Percentiles rank a stretch among this genome's conserved stretches.
These are phyloP conservation scores for Melastoma candidum DNA, from an alignment of 441 rosid species.

Conservation along the genomic window DNA sequence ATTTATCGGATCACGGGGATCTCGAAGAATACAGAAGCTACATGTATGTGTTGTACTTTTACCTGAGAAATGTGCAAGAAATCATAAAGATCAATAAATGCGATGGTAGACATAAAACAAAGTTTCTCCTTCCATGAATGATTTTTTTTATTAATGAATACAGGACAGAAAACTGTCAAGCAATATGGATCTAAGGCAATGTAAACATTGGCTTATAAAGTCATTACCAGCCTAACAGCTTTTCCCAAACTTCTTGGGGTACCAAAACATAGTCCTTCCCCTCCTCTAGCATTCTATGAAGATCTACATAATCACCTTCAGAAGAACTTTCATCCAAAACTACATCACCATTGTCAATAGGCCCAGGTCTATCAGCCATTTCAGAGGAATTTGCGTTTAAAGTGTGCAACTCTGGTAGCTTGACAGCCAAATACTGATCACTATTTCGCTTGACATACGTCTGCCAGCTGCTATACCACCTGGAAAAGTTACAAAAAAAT, in stretches of 20 bases:
- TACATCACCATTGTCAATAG: constrained; percentile 71
- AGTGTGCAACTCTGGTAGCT: constrained; percentile 24
- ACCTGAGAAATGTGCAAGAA: no score
- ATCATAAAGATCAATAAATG: no score
- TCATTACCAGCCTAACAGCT: constrained; percentile 64
- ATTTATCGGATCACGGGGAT: no score
- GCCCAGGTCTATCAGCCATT: constrained; percentile 57
- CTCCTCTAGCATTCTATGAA: constrained; percentile 47
- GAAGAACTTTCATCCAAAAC: constrained; percentile 24
- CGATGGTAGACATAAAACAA: no score
- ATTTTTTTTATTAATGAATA: no score
- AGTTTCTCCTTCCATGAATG: no score
- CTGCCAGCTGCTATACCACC: constrained; percentile 85
- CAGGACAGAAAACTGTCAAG: no score
- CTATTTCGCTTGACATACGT: constrained; percentile 39
- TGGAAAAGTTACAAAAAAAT: constrained; percentile 15
- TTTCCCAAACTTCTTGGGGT: constrained; percentile 74
- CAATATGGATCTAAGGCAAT: no score
- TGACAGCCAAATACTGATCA: constrained; percentile 22
- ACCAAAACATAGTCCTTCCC: constrained; percentile 58
- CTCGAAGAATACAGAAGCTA: no score
- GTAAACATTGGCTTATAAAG: constrained; percentile 5
- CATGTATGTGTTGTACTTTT: no score
- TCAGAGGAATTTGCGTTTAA: constrained; percentile 24
- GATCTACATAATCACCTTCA: constrained; percentile 38